Evolutionary conservation across 2,329 filamentous ascomycete species (phyloP).

Genomic region (Verticillium nubilum): DNA sequence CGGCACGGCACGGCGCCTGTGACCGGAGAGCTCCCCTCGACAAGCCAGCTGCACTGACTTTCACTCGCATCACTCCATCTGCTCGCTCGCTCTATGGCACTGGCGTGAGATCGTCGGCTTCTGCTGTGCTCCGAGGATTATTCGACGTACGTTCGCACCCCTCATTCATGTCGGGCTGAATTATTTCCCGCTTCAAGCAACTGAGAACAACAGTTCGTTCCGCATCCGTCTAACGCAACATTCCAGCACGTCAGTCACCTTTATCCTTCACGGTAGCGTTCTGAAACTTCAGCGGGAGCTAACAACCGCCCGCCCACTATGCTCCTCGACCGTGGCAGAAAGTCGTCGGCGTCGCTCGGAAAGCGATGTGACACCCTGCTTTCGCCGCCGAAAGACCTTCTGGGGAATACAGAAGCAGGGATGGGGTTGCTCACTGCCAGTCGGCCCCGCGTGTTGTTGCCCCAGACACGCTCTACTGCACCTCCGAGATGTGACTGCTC

Average conservation of each 20-base stretch:
- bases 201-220: background rate
- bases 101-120: background rate
- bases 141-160: background rate
- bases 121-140: background rate
- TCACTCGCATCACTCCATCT: background rate
- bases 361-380: too few species aligned
- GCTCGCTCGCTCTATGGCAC: background rate
- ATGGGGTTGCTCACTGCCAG: background rate
- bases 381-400: too few species aligned
- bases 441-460: background rate
- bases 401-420: background rate
- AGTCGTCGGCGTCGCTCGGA: too few species aligned
- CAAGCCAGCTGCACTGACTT: background rate
- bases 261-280: background rate
- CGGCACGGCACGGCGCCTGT: background rate
- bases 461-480: background rate
- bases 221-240: background rate
- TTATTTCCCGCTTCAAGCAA: background rate
- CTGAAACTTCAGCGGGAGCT: background rate
- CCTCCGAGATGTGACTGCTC: conserved; percentile 9
- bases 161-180: background rate
- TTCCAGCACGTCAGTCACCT: background rate
- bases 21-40: background rate
- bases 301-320: background rate
- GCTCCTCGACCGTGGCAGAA: too few species aligned